A percentile compares a stretch with the other conserved stretches of the same genome.
Conservation (phyloP, 2,329 filamentous ascomycete species). For the Aspergillus aculeatinus region DNA sequence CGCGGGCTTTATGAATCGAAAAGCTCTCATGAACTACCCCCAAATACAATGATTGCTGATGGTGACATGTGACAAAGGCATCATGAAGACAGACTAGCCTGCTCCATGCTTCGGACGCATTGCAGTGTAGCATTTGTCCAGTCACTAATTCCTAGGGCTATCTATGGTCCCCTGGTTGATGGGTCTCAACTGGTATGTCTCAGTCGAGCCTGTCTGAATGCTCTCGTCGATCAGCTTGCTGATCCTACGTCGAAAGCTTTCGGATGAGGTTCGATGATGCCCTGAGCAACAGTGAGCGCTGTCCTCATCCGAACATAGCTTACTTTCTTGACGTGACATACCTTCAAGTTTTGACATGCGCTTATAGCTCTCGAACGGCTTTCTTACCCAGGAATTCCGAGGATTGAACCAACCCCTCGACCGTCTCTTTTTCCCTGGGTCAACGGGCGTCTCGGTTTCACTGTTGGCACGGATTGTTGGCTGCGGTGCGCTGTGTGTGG, state of each 20-base stretch:
- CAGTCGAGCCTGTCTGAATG: constrained; percentile 23
- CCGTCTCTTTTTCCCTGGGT: constrained; percentile 5
- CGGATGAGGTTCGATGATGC: constrained; percentile 29
- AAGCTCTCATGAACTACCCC: background rate
- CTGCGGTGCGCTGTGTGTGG: constrained; percentile 2
- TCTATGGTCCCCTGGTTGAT: constrained; percentile 12
- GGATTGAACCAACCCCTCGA: constrained; percentile 17
- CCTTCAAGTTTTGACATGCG: constrained; percentile 14
- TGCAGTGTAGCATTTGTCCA: background rate
- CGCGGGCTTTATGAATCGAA: background rate
- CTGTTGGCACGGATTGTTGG: constrained; percentile 1
- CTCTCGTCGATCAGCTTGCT: constrained; percentile 36
- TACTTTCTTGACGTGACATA: constrained; percentile 1
- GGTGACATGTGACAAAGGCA: background rate
- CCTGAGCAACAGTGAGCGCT: constrained; percentile 13
- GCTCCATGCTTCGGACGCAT: background rate
- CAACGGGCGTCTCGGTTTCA: background rate
- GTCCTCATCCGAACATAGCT: background rate
- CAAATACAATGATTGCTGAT: background rate
- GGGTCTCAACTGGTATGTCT: constrained; percentile 26
- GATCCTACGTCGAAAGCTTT: constrained; percentile 34
- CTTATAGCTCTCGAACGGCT: constrained; percentile 16
- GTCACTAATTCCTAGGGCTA: background rate
- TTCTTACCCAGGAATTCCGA: constrained; percentile 23
- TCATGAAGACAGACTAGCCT: background rate